Evolutionary conservation across 257 asterid species (phyloP).

Genomic region (Solanum bukasovii): DNA sequence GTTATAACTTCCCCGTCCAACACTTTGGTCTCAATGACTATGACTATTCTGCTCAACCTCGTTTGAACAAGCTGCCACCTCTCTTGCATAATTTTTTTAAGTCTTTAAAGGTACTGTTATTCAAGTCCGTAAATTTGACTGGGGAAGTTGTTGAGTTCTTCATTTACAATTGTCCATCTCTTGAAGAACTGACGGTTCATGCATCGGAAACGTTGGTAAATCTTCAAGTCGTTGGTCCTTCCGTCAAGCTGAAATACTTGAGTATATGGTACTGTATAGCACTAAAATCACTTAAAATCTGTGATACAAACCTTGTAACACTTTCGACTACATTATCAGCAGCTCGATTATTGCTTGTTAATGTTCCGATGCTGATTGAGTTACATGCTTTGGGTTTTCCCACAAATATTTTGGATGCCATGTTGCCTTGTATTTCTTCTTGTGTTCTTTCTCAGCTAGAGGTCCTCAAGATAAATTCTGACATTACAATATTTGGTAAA

Average conservation of each 20-base stretch:
- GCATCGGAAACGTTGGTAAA: slow-evolving; percentile 14
- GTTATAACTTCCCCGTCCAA: background rate
- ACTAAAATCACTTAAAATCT: background rate
- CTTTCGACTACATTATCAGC: background rate
- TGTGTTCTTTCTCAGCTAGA: background rate
- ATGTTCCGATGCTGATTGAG: slow-evolving; percentile 42
- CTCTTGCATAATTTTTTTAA: background rate
- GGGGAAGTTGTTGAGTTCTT: slow-evolving; percentile 28
- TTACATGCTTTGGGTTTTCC: background rate
- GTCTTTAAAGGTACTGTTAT: slow-evolving; percentile 10
- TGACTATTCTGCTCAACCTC: background rate
- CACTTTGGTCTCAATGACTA: background rate
- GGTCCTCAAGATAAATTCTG: background rate
- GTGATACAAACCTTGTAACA: background rate
- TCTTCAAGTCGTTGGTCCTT: slow-evolving; percentile 22
- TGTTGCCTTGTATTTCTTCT: background rate
- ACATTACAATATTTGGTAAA: slow-evolving; percentile 9
- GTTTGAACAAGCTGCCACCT: background rate
- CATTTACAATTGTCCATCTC: slow-evolving; percentile 18
- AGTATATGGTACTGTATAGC: background rate
- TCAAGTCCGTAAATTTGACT: slow-evolving; percentile 29
- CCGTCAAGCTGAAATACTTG: background rate
- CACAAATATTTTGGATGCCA: background rate
- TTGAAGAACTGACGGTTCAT: slow-evolving; percentile 8
- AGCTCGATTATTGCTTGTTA: background rate